These are phyloP conservation scores for Kwoniella sp. DNA, from an alignment of 768 basidiomycete species.

Conservation along the genomic window DNA sequence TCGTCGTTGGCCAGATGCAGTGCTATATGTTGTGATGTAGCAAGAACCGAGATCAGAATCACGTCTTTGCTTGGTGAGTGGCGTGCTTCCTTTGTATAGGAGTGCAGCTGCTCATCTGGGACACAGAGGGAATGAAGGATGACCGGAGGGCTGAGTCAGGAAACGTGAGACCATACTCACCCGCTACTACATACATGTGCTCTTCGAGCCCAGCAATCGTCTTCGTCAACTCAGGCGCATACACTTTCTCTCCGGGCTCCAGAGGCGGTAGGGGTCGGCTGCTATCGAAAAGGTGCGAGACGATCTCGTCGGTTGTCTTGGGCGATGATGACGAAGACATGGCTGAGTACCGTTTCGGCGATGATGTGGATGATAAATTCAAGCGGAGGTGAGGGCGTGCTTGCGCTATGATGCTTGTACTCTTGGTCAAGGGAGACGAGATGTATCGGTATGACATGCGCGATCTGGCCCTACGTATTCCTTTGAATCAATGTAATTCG, in stretches of 20 bases:
- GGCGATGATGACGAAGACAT: constrained; percentile 1
- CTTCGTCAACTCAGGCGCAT: constrained; percentile 30
- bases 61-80: no score
- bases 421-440: background rate
- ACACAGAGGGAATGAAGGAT: background rate
- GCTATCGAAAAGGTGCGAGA: constrained; percentile 32
- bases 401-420: no score
- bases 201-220: constrained; percentile 37
- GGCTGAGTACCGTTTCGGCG: background rate
- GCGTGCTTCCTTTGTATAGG: background rate
- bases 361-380: background rate
- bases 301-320: constrained; percentile 30
- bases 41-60: no score
- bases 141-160: background rate
- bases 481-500: no score
- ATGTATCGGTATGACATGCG: background rate
- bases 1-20: constrained; percentile 55
- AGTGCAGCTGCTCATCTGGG: no score
- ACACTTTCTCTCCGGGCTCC: constrained; percentile 48
- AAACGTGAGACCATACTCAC: constrained; percentile 24
- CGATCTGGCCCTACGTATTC: no score
- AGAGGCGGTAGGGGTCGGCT: constrained; percentile 38
- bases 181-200: constrained; percentile 43
- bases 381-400: no score
- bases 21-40: constrained; percentile 21